These are phyloP conservation scores for Adiantum capillusveneris DNA, from an alignment of 75 land plant genomes.

Conservation along the genomic window DNA sequence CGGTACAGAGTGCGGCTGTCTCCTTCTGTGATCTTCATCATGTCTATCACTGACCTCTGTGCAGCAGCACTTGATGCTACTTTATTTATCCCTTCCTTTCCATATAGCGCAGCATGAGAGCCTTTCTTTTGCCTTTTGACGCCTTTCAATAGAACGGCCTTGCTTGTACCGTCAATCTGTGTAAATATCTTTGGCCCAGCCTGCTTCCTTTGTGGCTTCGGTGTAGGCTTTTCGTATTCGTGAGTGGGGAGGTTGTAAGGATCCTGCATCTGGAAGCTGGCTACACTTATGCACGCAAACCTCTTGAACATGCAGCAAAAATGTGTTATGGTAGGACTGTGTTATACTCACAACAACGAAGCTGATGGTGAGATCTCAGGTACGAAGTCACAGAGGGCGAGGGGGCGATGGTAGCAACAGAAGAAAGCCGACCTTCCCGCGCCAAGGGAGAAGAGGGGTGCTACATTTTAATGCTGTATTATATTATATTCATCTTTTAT, in stretches of 20 bases:
- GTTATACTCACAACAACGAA: too few species aligned
- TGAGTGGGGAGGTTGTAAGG: background rate
- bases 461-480: too few species aligned
- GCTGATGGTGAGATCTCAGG: too few species aligned
- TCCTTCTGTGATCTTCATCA: background rate
- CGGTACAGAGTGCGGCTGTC: conserved; percentile 27
- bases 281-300: too few species aligned
- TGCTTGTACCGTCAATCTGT: background rate
- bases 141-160: background rate
- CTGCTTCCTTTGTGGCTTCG: conserved; percentile 6
- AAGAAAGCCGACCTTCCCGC: too few species aligned
- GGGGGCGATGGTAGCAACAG: too few species aligned
- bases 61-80: background rate
- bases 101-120: background rate
- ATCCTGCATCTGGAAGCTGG: conserved; percentile 4
- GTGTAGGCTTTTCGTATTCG: background rate
- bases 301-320: too few species aligned
- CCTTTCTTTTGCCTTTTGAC: too few species aligned
- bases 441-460: too few species aligned
- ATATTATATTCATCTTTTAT: too few species aligned
- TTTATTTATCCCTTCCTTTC: background rate
- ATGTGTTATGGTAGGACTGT: too few species aligned
- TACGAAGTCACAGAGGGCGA: too few species aligned
- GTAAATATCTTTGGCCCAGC: background rate
- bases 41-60: background rate